Conservation (phyloP, 805 yeast species). For the baker's yeast (Saccharomyces cerevisiae) region DNA sequence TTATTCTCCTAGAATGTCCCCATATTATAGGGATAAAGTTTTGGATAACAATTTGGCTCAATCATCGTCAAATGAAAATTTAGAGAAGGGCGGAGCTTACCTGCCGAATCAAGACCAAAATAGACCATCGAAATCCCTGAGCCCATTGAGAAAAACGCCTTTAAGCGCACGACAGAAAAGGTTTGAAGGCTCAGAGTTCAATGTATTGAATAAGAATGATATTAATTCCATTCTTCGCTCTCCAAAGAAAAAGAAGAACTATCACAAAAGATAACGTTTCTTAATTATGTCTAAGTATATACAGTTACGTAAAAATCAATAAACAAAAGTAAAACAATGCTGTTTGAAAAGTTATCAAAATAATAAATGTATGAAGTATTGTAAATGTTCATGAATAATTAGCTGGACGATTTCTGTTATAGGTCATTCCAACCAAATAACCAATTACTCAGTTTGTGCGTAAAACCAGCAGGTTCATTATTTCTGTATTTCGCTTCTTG, state of each 20-base stretch:
- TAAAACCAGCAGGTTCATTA: slow-evolving; percentile 12
- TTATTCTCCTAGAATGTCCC: neutral
- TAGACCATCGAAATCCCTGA: neutral
- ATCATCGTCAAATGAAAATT: neutral
- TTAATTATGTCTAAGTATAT: neutral
- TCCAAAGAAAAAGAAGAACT: neutral
- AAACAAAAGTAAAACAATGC: neutral
- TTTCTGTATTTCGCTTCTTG: slow-evolving; percentile 10
- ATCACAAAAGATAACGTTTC: neutral
- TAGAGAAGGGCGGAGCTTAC: neutral
- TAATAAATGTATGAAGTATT: neutral
- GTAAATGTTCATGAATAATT: neutral
- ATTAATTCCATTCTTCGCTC: neutral
- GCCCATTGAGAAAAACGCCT: slow-evolving; percentile 3
- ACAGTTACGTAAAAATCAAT: neutral
- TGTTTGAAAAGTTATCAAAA: neutral
- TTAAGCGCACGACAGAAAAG: neutral
- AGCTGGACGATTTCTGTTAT: slow-evolving; percentile 4
- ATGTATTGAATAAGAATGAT: neutral
- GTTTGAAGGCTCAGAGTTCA: neutral
- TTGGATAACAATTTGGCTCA: neutral
- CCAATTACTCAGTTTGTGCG: slow-evolving; percentile 37
- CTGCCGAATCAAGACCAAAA: neutral
- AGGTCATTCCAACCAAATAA: slow-evolving; percentile 49
- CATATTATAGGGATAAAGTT: neutral